Conservation (phyloP, 371 early-diverging fungal species). For the Dentiscutata heterogama region DNA sequence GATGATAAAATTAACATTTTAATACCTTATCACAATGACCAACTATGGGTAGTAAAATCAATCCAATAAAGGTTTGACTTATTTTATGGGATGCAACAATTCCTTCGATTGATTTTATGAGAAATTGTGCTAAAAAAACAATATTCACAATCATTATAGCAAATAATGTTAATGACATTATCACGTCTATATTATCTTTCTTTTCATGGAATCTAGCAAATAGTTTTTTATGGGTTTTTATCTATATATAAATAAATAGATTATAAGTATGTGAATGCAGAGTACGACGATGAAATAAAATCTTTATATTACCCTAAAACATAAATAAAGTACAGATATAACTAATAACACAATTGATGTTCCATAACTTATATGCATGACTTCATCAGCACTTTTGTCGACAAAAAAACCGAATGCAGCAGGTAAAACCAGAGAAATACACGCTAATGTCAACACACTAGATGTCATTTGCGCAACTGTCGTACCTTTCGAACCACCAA, state of each 20-base stretch:
- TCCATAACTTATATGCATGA: too few relatives aligned
- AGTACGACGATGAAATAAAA: too few relatives aligned
- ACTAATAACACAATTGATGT: too few relatives aligned
- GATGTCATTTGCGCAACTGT: slow-evolving; percentile 84
- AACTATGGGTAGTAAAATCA: slow-evolving; percentile 87
- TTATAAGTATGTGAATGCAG: too few relatives aligned
- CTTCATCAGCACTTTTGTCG: too few relatives aligned
- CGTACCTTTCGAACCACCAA: too few relatives aligned
- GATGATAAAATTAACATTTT: neutral
- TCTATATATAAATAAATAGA: too few relatives aligned
- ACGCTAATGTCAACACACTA: slow-evolving; percentile 79
- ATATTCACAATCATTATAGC: slow-evolving; percentile 67
- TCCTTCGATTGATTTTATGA: slow-evolving; percentile 84
- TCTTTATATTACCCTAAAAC: too few relatives aligned
- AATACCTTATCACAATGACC: slow-evolving; percentile 73
- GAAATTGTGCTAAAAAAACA: slow-evolving; percentile 84
- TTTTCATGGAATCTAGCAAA: too few relatives aligned
- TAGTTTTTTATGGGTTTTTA: too few relatives aligned
- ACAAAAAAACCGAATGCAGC: slow-evolving; percentile 75
- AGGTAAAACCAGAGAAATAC: slow-evolving; percentile 79
- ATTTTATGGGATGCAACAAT: slow-evolving; percentile 70
- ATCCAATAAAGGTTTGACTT: slow-evolving; percentile 83
- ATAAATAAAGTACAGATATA: too few relatives aligned
- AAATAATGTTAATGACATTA: slow-evolving; percentile 46
- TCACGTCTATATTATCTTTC: too few relatives aligned